Conservation (phyloP, 2,329 filamentous ascomycete species). For the Apiospora arundinis region DNA sequence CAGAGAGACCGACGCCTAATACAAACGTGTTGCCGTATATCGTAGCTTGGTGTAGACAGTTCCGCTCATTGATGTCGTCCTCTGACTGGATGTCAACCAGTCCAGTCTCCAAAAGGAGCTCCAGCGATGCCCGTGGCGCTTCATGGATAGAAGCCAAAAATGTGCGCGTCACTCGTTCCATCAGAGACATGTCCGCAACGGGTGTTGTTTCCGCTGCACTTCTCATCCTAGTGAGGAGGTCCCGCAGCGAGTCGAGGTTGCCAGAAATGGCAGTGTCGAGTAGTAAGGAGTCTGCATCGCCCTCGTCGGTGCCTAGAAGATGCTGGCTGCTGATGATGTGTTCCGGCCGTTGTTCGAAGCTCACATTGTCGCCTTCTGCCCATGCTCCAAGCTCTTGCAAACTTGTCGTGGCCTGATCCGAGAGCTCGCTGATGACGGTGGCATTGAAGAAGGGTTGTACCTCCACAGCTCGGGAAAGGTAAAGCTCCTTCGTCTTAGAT, state of each 20-base stretch:
- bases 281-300: constrained; percentile 87
- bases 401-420: constrained; percentile 96
- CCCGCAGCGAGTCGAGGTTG: constrained; percentile 77
- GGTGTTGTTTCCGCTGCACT: constrained; percentile 53
- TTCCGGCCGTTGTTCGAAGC: constrained; percentile 69
- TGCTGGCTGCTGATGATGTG: constrained; percentile 72
- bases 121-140: constrained; percentile 77
- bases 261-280: constrained; percentile 86
- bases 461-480: constrained; percentile 93
- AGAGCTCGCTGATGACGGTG: constrained; percentile 94
- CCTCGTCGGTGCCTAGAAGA: constrained; percentile 78
- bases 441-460: constrained; percentile 98
- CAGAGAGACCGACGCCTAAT: constrained; percentile 75
- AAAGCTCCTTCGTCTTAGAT: constrained; percentile 97
- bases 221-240: constrained; percentile 79
- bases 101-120: constrained; percentile 78
- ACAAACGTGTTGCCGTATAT: constrained; percentile 89
- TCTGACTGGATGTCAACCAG: constrained; percentile 91
- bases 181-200: constrained; percentile 59
- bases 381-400: constrained; percentile 93
- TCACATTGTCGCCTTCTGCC: constrained; percentile 95
- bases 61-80: constrained; percentile 97
- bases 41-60: constrained; percentile 94
- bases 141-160: constrained; percentile 91
- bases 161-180: constrained; percentile 83